phyloP scores from a whole-genome alignment of 176 grass and related monocot species.

The bread wheat (Triticum aestivum) region DNA sequence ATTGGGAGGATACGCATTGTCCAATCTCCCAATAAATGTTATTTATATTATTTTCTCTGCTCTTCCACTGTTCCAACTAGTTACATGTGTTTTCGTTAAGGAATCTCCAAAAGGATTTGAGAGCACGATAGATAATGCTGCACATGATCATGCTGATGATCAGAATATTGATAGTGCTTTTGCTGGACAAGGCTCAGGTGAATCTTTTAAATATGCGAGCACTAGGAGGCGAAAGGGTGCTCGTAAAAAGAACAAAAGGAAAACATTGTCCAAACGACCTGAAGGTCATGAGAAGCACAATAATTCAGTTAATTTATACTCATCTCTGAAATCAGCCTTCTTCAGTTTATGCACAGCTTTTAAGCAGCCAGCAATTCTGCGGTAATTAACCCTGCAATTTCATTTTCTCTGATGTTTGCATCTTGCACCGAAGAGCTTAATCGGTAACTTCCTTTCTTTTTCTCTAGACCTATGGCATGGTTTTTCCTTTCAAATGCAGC shows the following conservation, averaged over 20 bases:
- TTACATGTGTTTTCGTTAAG: conserved; percentile 65
- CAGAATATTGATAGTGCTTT: conserved; percentile 20
- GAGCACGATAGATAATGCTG: not conserved
- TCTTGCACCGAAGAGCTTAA: not conserved
- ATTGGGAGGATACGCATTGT: conserved; percentile 72
- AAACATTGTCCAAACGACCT: conserved; percentile 4
- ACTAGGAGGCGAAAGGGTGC: conserved; percentile 42
- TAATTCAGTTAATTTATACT: conserved; percentile 18
- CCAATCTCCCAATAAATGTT: conserved; percentile 59
- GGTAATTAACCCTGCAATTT: conserved; percentile 42
- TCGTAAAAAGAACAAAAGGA: conserved; percentile 50
- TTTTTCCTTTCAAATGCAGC: conserved; percentile 77
- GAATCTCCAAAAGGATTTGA: conserved; percentile 43
- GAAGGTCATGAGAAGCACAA: conserved; percentile 34
- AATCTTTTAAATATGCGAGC: conserved; percentile 29
- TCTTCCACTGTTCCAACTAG: conserved; percentile 61
- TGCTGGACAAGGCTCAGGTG: conserved; percentile 19
- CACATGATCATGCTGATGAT: conserved; percentile 22
- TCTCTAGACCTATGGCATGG: conserved; percentile 72
- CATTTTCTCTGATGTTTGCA: conserved; percentile 19
- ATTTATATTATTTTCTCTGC: conserved; percentile 66
- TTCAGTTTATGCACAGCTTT: conserved; percentile 52
- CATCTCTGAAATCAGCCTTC: conserved; percentile 57
- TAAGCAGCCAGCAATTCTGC: conserved; percentile 61
- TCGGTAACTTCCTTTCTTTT: conserved; percentile 16